These are phyloP conservation scores for Trichomonas vaginalis DNA, from an alignment of 208 protist species.

Conservation along the genomic window DNA sequence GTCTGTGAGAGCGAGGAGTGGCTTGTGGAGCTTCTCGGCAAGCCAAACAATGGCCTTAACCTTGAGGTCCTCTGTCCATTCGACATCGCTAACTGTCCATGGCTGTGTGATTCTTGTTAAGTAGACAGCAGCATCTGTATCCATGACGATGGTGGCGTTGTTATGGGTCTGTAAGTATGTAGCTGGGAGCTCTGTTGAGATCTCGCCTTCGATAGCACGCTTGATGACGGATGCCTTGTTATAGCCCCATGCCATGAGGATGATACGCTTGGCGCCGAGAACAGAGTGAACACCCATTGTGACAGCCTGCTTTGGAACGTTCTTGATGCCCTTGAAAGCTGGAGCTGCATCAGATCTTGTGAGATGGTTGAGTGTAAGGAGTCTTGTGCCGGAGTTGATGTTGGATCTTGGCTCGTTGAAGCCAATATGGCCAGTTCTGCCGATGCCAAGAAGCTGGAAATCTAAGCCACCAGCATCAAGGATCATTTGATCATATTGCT, in stretches of 20 bases:
- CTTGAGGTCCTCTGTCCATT: neutral
- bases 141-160: neutral
- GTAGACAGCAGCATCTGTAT: neutral
- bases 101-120: neutral
- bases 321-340: neutral
- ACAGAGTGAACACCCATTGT: neutral
- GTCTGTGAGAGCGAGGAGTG: neutral
- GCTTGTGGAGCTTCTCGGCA: neutral
- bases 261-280: neutral
- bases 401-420: neutral
- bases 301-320: neutral
- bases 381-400: neutral
- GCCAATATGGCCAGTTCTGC: neutral
- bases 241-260: neutral
- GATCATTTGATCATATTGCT: neutral
- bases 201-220: neutral
- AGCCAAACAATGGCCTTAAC: neutral
- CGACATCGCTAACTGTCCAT: neutral
- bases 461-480: neutral
- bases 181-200: neutral
- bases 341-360: neutral
- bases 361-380: neutral
- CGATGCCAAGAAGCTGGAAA: neutral
- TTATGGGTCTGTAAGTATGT: neutral
- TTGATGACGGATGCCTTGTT: neutral